A percentile compares a stretch with the other conserved stretches of the same genome.
Conservation (phyloP, 768 basidiomycete species). For the Mycena sanguinolenta region DNA sequence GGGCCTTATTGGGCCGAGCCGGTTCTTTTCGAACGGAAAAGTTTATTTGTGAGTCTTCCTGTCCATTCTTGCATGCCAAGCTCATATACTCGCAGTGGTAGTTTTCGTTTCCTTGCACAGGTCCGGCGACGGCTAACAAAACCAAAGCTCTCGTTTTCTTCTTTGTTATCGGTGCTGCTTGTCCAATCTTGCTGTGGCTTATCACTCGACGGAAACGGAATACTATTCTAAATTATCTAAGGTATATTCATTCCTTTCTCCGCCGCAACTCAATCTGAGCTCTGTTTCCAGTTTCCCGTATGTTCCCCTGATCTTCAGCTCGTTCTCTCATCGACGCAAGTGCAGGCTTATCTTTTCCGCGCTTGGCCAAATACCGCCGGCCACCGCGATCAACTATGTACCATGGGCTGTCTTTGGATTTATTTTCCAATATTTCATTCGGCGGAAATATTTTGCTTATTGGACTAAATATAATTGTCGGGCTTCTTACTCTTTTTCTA, state of each 20-base stretch:
- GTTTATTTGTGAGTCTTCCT: conserved; percentile 67
- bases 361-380: conserved; percentile 79
- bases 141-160: conserved; percentile 70
- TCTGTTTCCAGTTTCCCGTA: conserved; percentile 60
- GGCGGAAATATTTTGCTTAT: conserved; percentile 75
- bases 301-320: conserved; percentile 35
- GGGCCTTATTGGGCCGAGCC: conserved; percentile 78
- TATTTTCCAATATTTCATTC: conserved; percentile 81
- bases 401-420: conserved; percentile 84
- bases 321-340: conserved; percentile 9
- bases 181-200: conserved; percentile 74
- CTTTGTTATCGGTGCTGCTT: conserved; percentile 79
- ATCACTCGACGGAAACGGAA: conserved; percentile 75
- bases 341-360: conserved; percentile 78
- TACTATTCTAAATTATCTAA: conserved; percentile 73
- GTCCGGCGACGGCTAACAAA: background rate
- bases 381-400: conserved; percentile 87
- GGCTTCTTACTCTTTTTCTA: background rate
- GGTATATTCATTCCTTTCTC: conserved; percentile 52
- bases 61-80: background rate
- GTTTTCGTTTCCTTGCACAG: background rate
- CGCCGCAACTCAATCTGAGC: background rate
- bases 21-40: conserved; percentile 67
- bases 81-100: conserved; percentile 11
- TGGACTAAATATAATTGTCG: conserved; percentile 87